Evolutionary conservation across 176 grass and related monocot species (phyloP).

Genomic region (Carex cristatella): DNA sequence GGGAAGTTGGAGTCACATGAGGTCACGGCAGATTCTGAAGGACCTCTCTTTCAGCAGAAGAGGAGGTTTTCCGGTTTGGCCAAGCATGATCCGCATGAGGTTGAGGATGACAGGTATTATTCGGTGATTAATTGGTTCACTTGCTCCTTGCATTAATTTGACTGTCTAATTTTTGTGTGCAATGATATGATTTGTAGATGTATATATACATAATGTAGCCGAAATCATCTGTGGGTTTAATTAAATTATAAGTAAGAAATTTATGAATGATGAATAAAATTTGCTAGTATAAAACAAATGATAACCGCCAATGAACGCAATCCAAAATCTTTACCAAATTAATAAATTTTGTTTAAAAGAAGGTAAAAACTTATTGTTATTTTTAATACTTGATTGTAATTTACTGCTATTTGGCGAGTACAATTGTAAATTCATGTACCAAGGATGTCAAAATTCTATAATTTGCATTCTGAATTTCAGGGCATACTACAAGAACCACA

Average conservation of each 20-base stretch:
- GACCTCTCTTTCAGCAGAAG: slow-evolving; percentile 45
- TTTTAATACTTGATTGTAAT: no score
- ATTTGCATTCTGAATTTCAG: slow-evolving; percentile 2
- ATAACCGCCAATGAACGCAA: not conserved
- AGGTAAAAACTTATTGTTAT: no score
- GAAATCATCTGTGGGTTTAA: not conserved
- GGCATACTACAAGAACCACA: slow-evolving; percentile 70
- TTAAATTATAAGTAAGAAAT: not conserved
- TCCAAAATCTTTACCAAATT: not conserved
- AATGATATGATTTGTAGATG: not conserved
- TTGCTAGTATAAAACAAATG: not conserved
- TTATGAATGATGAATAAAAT: no score
- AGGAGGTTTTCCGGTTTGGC: slow-evolving; percentile 12
- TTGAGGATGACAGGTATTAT: slow-evolving; percentile 22
- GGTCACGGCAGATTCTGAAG: not conserved
- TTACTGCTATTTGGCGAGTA: no score
- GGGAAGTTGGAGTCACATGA: slow-evolving; percentile 45
- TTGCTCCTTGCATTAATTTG: not conserved
- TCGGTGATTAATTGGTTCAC: not conserved
- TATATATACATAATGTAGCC: not conserved
- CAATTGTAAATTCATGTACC: no score
- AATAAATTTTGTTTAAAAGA: not conserved
- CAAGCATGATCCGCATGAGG: slow-evolving; percentile 3
- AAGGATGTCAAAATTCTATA: no score
- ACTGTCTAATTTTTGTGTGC: not conserved